These are phyloP conservation scores for Nymphaea thermarum DNA, from an alignment of 164 flowering plant genomes.

Conservation along the genomic window DNA sequence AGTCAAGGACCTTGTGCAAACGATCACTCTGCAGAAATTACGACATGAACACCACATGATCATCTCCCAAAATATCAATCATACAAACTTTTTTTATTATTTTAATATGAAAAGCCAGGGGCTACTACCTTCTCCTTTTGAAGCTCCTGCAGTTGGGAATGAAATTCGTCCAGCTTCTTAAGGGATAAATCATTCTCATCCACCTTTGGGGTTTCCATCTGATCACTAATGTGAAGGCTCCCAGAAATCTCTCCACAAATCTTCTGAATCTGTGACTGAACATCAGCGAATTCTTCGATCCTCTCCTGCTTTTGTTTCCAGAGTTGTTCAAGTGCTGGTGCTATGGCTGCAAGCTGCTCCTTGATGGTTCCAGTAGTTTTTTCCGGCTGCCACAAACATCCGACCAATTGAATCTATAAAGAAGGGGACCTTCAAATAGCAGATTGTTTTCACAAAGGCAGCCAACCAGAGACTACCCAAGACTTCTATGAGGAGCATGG, in stretches of 20 bases:
- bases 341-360: conserved; percentile 85
- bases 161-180: conserved; percentile 74
- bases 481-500: too few relatives aligned
- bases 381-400: conserved; percentile 43
- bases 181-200: conserved; percentile 75
- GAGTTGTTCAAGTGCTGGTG: conserved; percentile 64
- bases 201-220: conserved; percentile 30
- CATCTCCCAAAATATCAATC: neutral
- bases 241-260: conserved; percentile 85
- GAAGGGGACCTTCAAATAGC: too few relatives aligned
- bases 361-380: conserved; percentile 76
- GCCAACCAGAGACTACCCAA: too few relatives aligned
- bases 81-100: neutral
- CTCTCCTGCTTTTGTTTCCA: conserved; percentile 79
- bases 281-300: conserved; percentile 66
- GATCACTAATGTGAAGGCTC: conserved; percentile 26
- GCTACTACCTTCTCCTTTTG: conserved; percentile 78
- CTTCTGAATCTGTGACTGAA: conserved; percentile 71
- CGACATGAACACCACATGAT: too few relatives aligned
- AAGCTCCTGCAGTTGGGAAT: conserved; percentile 75
- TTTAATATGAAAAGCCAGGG: neutral
- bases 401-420: neutral
- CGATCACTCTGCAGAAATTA: conserved; percentile 62
- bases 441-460: too few relatives aligned
- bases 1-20: conserved; percentile 82